Base-by-base conservation (phyloP, 2,329 filamentous ascomycete genomes). In the Penicillium sclerotigenum region DNA sequence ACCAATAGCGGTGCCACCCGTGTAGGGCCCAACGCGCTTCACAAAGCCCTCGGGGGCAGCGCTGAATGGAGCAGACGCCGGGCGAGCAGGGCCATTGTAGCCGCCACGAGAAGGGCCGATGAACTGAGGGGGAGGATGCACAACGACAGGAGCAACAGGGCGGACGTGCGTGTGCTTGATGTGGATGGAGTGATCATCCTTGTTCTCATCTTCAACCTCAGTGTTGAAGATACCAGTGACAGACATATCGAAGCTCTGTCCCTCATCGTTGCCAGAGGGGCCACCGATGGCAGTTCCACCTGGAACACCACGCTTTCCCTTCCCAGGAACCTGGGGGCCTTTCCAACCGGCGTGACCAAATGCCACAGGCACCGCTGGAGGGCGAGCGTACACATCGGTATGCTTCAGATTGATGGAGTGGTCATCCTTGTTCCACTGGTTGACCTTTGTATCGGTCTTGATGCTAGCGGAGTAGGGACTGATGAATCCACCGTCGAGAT, bases 261-360 rank as follows among this genome's bases (percentile, higher is more conserved):
- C 65, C 34, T 62, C 65, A 37, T 67, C 65, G 10, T 63, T 40
- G n/a, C 63, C 63, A 20, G 64, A 65, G 1, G 63, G 64, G 16
- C 63, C 61, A 34, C 63, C 63, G 2, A 56, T 52, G 2, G 48
- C 63, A 33, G 61, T 65, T 14, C 63, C 61, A n/a, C 60, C 60
- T 33, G 54, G 60, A 11, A 22, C 43, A 37, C 20, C 20, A 8
- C 56, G 60, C 62, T 65, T 65, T 46, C 24, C 28, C 56, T 64
- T 62, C 34, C 18, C 57, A 28, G 54, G 46, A 18, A 56, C 61
- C 26, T 52, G 46, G 20, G 57, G 57, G 0, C 36, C 29, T 1
- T 5, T 2, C 1, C 3, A 5, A 6, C 5, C 38, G 5, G 10
- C 16, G 41, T 46, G 28, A 9, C 40, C 49, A 24, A 37, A 52